Percentiles rank a stretch among this genome's conserved stretches.
phyloP scores from a whole-genome alignment of 2,329 filamentous ascomycete genomes.

The Pyrenophora tritici-repentis region DNA sequence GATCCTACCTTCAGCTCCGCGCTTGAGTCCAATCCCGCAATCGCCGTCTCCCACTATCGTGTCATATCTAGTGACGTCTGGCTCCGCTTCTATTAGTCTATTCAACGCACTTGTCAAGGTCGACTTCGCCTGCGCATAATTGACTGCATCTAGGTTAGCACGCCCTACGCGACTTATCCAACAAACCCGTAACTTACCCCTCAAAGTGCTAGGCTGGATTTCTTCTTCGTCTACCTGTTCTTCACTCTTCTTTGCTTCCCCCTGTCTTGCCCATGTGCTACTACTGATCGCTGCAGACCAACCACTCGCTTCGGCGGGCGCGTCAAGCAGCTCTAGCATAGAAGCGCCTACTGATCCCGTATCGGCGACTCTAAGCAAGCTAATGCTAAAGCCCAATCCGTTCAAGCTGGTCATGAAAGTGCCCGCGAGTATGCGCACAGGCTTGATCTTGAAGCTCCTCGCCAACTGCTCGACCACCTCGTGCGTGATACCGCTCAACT shows the following conservation, averaged over 20 bases:
- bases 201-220: conserved; percentile 59
- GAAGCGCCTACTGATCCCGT: conserved; percentile 62
- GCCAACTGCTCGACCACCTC: conserved; percentile 67
- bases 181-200: conserved; percentile 46
- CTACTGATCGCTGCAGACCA: conserved; percentile 66
- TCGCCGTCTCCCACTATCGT: conserved; percentile 90
- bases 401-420: conserved; percentile 76
- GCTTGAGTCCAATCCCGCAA: conserved; percentile 83
- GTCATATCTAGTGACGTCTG: conserved; percentile 69
- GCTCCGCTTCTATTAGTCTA: conserved; percentile 66
- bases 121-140: conserved; percentile 57
- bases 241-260: conserved; percentile 50
- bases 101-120: conserved; percentile 63
- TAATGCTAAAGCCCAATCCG: conserved; percentile 72
- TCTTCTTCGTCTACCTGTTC: conserved; percentile 50
- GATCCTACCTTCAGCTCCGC: conserved; percentile 72
- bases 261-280: conserved; percentile 62
- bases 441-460: conserved; percentile 63
- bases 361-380: conserved; percentile 66
- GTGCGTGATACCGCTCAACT: conserved; percentile 73
- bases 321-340: conserved; percentile 71
- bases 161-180: not conserved
- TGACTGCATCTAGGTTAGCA: conserved; percentile 48
- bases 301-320: conserved; percentile 68
- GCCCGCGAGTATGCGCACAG: conserved; percentile 65